Evolutionary conservation across 73 alveolate genomes (phyloP), one percentile per base, ranked within the genome.

Genomic region (Paramecium octaurelia): DNA sequence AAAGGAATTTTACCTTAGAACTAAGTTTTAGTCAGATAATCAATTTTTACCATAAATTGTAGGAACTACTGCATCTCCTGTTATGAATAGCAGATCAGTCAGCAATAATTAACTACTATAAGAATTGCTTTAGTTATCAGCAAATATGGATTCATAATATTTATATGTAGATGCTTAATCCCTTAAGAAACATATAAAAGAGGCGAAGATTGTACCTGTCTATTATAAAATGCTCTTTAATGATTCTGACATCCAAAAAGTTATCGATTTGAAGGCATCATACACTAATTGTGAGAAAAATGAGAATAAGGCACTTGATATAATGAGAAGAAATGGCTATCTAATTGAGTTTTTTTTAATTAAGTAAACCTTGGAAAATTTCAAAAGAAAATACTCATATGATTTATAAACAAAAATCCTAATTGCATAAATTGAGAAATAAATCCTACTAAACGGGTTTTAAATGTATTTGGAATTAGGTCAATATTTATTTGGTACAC

Each of bases 21-120:
- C 36, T 24, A 80, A 80, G 23, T 3, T 23, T 3, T 42, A 10
- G 16, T 16, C 69, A n/a, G 34, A 31, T 11, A 48, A 40, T 23
- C 11, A 40, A 12, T 80, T 2, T 20, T 4, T 80, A 14, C 91
- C 91, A 18, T 80, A 80, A 80, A 42, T 80, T 9, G 75, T 80
- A 0, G 91, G 91, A 6, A 0, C 91, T 0, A 80, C 91, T 21
- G 91, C 91, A 2, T 80, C 91, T 4, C 91, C 91, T 14, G 91
- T 80, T 80, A 80, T 80, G 46, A 80, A 46, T 80, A 44, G n/a
- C 6, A 80, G 8, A 80, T 23, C 91, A 23, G 23, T 24, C 8
- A 24, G 77, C 11, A 35, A 42, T 4, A 46, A 46, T 10, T 34
- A 80, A 44, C 9, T 80, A 12, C 21, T 80, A 40, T 43, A 80